Conservation (phyloP, 441 rosid genomes). For the Bruguiera hainesii region DNA sequence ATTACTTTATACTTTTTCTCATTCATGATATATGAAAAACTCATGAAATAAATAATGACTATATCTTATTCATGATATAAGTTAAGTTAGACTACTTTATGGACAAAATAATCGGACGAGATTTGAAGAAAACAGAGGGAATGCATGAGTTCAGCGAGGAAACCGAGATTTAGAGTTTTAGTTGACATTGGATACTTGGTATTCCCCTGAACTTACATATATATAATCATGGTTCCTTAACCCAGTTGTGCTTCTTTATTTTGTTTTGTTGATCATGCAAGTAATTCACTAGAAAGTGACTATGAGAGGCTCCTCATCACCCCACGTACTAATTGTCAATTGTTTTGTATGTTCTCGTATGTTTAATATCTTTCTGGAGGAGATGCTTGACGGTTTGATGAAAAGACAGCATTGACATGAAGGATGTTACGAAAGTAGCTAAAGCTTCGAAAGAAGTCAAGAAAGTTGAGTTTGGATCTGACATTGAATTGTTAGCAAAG, state of each 20-base stretch:
- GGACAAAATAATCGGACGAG: too few relatives aligned
- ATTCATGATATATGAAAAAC: too few relatives aligned
- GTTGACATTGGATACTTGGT: slow-evolving; percentile 95
- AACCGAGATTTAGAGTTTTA: slow-evolving; percentile 66
- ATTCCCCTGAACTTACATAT: slow-evolving; percentile 11
- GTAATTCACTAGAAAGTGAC: background rate
- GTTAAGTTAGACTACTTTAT: too few relatives aligned
- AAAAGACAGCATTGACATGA: slow-evolving; percentile 74
- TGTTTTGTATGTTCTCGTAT: background rate
- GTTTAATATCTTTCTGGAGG: slow-evolving; percentile 11
- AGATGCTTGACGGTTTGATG: slow-evolving; percentile 93
- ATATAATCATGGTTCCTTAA: background rate
- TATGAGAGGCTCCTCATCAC: background rate
- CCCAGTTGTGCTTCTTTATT: background rate
- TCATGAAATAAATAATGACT: too few relatives aligned
- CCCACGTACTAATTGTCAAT: background rate
- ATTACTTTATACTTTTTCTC: too few relatives aligned
- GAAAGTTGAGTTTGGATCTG: slow-evolving; percentile 81
- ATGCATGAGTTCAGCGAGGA: too few relatives aligned
- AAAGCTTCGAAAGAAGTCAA: slow-evolving; percentile 69
- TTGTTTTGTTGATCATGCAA: background rate
- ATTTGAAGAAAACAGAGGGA: too few relatives aligned
- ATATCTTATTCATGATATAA: too few relatives aligned
- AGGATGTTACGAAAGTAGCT: slow-evolving; percentile 57
- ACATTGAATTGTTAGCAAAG: slow-evolving; percentile 56